Evolutionary conservation across 2,329 filamentous ascomycete species (phyloP), one percentile per base, ranked within the genome.

Genomic region (Gyromitra esculenta): DNA sequence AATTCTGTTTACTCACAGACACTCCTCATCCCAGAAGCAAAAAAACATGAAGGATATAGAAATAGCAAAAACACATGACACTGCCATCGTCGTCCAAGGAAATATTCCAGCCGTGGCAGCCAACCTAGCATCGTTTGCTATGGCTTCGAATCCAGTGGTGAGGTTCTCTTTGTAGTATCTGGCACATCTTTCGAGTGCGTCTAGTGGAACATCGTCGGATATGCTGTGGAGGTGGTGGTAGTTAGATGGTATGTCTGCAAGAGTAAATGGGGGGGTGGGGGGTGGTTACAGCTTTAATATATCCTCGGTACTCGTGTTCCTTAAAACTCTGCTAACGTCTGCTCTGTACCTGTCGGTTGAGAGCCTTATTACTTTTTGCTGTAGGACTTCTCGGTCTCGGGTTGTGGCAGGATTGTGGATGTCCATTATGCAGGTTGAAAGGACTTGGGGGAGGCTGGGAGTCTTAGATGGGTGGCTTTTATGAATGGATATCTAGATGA

Each of bases 261-360:
- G 43, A 45, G 43, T 15, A 45, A 45, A 45, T 13, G 4, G 2
- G 8, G 13, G 21, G 5, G 25, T 5, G 1, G 9, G 50, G 13
- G 18, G 9, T 5, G 25, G 18, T 25, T 54, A 54, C 50, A 54
- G 13, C 8, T 15, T 54, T 21, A 5, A 9, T 54, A 54, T 25
- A 54, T 54, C 50, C 9, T 54, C 50, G 6, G 50, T 54, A 21
- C 4, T 25, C 4, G 25, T 8, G 50, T 25, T 54, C 13, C 9
- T 41, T 45, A 65, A 21, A 2, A 13, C 39, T 5, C 45, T 45
- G 8, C 13, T 15, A n/a, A 65, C 35, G n/a, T 8, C 45, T n/a
- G 63, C 45, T 5, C 52, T 21, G 21, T 65, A 65, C 13, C 15
- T 54, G 4, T 65, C 5, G 31, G 45, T 65, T 5, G 45, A 65